phyloP scores from a whole-genome alignment of 805 yeast species.

The Pachysolen tannophilus region DNA sequence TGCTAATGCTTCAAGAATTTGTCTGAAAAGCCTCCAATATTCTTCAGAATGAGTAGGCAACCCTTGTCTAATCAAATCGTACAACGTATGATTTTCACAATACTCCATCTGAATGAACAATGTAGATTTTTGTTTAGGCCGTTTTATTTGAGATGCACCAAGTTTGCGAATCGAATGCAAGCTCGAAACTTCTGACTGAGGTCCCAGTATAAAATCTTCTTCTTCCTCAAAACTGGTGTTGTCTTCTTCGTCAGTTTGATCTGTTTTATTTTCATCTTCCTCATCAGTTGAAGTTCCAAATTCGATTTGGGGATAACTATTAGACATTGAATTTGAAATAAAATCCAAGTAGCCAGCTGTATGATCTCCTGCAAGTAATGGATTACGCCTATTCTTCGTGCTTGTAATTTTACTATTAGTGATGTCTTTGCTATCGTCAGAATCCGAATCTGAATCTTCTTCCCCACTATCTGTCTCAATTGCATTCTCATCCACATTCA shows the following conservation, averaged over 20 bases:
- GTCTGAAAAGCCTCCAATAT: constrained; percentile 86
- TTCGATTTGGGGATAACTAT: constrained; percentile 44
- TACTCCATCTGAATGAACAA: constrained; percentile 97
- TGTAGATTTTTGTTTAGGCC: constrained; percentile 44
- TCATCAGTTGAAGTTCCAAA: constrained; percentile 32
- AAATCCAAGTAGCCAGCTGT: constrained; percentile 44
- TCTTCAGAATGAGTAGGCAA: constrained; percentile 64
- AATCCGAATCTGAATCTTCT: constrained; percentile 26
- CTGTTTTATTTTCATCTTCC: constrained; percentile 22
- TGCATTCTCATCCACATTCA: constrained; percentile 16
- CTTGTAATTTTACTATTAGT: too few relatives aligned
- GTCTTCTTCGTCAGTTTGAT: constrained; percentile 14
- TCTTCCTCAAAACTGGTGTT: constrained; percentile 13
- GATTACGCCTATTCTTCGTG: constrained; percentile 20
- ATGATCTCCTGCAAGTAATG: constrained; percentile 17
- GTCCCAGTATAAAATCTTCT: constrained; percentile 18
- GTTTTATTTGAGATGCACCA: too few relatives aligned
- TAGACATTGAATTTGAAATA: constrained; percentile 52
- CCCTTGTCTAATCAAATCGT: constrained; percentile 74
- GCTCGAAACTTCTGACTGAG: constrained; percentile 10
- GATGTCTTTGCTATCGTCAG: constrained; percentile 23
- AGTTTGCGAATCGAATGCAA: constrained; percentile 1
- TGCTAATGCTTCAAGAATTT: constrained; percentile 79
- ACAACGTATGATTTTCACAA: constrained; percentile 88
- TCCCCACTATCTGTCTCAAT: constrained; percentile 17